These are phyloP conservation scores for Fusarium nygamai DNA, from an alignment of 2,329 filamentous ascomycete genomes.

Conservation along the genomic window DNA sequence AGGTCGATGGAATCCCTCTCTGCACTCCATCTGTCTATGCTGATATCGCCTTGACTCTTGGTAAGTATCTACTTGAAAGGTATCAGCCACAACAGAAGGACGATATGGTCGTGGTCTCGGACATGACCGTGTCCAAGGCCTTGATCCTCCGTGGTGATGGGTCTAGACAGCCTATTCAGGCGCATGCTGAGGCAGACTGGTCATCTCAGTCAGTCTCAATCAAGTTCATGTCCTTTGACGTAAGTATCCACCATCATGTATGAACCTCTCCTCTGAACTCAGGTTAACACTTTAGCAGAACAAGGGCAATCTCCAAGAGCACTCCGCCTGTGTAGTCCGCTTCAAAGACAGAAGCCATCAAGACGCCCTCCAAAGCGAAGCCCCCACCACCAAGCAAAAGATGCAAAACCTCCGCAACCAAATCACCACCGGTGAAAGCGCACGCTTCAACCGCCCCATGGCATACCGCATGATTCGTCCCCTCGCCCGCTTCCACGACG, in stretches of 20 bases:
- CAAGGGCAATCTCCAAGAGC: slow-evolving; percentile 24
- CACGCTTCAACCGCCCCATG: slow-evolving; percentile 38
- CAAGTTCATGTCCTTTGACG: slow-evolving; percentile 36
- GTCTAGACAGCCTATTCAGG: slow-evolving; percentile 18
- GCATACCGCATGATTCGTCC: slow-evolving; percentile 37
- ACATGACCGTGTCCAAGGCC: slow-evolving; percentile 35
- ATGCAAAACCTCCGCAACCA: slow-evolving; percentile 27
- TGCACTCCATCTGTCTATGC: slow-evolving; percentile 34
- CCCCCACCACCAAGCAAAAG: slow-evolving; percentile 4
- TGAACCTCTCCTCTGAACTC: too few relatives aligned
- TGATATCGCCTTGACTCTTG: slow-evolving; percentile 30
- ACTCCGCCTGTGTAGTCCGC: slow-evolving; percentile 21
- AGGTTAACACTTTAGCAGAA: background rate
- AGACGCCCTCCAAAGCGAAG: background rate
- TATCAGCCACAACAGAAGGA: slow-evolving; percentile 21
- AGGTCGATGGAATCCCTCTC: slow-evolving; percentile 33
- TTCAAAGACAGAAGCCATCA: slow-evolving; percentile 23
- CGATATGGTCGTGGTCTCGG: slow-evolving; percentile 29
- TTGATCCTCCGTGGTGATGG: slow-evolving; percentile 20
- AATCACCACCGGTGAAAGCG: slow-evolving; percentile 16
- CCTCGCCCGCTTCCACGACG: slow-evolving; percentile 31
- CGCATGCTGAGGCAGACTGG: slow-evolving; percentile 34
- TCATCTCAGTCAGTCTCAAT: background rate
- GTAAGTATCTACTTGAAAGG: slow-evolving; percentile 19
- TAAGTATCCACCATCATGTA: too few relatives aligned